A percentile compares a stretch with the other conserved stretches of the same genome.
Evolutionary conservation across 768 basidiomycete species (phyloP).

Genomic region (Calocybe cyanea): DNA sequence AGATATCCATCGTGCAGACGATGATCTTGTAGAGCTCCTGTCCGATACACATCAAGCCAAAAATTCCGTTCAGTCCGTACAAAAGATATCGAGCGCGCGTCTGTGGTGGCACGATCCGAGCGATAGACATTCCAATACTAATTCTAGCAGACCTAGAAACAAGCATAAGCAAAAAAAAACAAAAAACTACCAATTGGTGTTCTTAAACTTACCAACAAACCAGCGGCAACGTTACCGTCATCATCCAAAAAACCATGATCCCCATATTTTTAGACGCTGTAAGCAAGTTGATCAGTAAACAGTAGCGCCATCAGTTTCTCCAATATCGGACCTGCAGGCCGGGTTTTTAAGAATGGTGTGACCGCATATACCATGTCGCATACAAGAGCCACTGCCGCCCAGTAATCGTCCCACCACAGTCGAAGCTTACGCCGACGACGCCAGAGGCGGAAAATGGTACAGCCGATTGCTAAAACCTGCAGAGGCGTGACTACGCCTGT

Average conservation of each 20-base stretch:
- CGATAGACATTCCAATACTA: not conserved
- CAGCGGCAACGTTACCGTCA: constrained; percentile 1
- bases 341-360: constrained; percentile 11
- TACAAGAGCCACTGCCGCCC: constrained; percentile 11
- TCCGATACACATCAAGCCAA: not conserved
- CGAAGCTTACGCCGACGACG: constrained; percentile 15
- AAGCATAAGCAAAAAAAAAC: not conserved
- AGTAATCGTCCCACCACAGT: constrained; percentile 22
- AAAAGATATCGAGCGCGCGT: not conserved
- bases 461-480: constrained; percentile 12
- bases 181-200: not conserved
- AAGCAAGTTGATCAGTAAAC: not conserved
- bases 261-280: constrained; percentile 1
- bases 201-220: constrained; percentile 12
- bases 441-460: constrained; percentile 15
- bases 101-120: not conserved
- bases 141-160: constrained; percentile 14
- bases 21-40: not conserved
- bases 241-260: constrained; percentile 13
- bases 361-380: constrained; percentile 6
- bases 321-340: not conserved
- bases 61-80: not conserved
- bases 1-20: not conserved
- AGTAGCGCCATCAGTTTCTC: not conserved
- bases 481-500: constrained; percentile 3